phyloP scores from a whole-genome alignment of 257 asterid species.

The Voacanga thouarsii region DNA sequence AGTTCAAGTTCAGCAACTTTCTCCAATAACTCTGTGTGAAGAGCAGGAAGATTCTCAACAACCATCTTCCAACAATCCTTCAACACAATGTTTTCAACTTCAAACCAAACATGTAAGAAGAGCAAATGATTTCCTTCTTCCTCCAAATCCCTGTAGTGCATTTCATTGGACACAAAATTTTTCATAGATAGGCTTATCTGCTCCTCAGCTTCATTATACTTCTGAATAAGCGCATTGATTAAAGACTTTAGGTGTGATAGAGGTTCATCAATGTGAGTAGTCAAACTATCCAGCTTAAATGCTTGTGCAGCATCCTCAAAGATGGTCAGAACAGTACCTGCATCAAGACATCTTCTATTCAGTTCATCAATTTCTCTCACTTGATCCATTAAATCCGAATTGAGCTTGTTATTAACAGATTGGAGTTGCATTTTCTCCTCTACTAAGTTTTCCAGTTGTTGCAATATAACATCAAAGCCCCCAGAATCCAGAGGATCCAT shows the following conservation, averaged over 20 bases:
- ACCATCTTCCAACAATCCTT: slow-evolving; percentile 62
- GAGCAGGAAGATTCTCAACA: slow-evolving; percentile 43
- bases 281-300: slow-evolving; percentile 44
- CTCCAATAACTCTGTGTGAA: slow-evolving; percentile 51
- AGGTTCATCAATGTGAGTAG: slow-evolving; percentile 42
- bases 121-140: slow-evolving; percentile 58
- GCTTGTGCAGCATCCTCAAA: slow-evolving; percentile 59
- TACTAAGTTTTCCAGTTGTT: slow-evolving; percentile 41
- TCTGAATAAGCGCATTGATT: slow-evolving; percentile 55
- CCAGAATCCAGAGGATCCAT: slow-evolving; percentile 49
- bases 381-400: slow-evolving; percentile 46
- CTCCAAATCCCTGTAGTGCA: slow-evolving; percentile 51
- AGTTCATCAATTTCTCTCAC: slow-evolving; percentile 50
- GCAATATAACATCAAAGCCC: slow-evolving; percentile 44
- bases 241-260: slow-evolving; percentile 52
- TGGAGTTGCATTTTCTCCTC: slow-evolving; percentile 57
- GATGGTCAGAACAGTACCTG: slow-evolving; percentile 48
- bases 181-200: slow-evolving; percentile 37
- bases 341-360: slow-evolving; percentile 43
- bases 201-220: slow-evolving; percentile 53
- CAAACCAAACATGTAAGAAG: slow-evolving; percentile 46
- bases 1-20: slow-evolving; percentile 73
- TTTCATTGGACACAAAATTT: slow-evolving; percentile 36
- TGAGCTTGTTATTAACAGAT: slow-evolving; percentile 51
- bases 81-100: slow-evolving; percentile 61